Evolutionary conservation across 176 grass and related monocot species (phyloP), one percentile per base, ranked within the genome.

Genomic region (Zizania latifolia): DNA sequence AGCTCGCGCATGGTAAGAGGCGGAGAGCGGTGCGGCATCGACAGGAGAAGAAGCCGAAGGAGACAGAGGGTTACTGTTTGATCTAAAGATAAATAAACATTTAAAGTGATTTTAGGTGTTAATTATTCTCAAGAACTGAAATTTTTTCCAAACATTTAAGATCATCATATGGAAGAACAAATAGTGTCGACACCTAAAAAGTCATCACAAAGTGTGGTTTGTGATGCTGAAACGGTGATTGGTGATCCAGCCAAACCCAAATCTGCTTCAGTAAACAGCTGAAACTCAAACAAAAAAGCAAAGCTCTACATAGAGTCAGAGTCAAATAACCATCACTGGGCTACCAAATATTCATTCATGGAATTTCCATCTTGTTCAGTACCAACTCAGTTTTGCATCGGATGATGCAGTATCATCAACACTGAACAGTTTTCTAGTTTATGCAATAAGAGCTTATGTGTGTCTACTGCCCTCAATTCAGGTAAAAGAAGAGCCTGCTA

Each of bases 21-120:
- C 83, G 86, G 54, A 89, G 76, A 4, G 72, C 54, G 38, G 90
- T 54, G 38, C 70, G 80, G 65, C 90, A 84, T 56, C 90, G 86
- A 34, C 83, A 85, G 41, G 90, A 93, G 86, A 89, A 93, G 83
- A 85, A 93, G 46, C 90, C 90, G 22, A 89, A n/a, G n/a, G n/a
- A n/a, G n/a, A n/a, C n/a, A n/a, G n/a, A n/a, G n/a, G n/a, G n/a
- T n/a, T n/a, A n/a, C n/a, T n/a, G n/a, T n/a, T n/a, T n/a, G n/a
- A n/a, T n/a, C n/a, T n/a, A n/a, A n/a, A n/a, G n/a, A n/a, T n/a
- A n/a, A n/a, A n/a, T n/a, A n/a, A n/a, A n/a, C n/a, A n/a, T n/a
- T n/a, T n/a, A n/a, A n/a, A n/a, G n/a, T n/a, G n/a, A n/a, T n/a
- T n/a, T n/a, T n/a, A n/a, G n/a, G n/a, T n/a, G n/a, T n/a, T n/a